Conservation (phyloP, 148 eudicot species). For the Heliamphora exappendiculata region DNA sequence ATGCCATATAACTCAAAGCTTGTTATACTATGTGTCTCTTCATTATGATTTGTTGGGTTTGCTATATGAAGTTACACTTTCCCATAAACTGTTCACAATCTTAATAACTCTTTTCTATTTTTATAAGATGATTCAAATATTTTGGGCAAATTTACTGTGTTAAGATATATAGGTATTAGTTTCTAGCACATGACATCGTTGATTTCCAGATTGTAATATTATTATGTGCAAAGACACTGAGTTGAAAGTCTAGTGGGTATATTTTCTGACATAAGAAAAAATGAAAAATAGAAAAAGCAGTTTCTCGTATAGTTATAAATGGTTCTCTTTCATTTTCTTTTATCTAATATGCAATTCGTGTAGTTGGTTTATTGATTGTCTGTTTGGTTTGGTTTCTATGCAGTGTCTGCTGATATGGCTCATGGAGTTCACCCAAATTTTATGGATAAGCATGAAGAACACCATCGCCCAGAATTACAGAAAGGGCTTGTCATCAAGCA, state of each 20-base stretch:
- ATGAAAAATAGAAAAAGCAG: not conserved
- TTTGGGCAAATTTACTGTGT: not conserved
- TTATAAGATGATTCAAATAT: no score
- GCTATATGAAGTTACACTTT: not conserved
- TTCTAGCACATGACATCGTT: not conserved
- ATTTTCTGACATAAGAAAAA: not conserved
- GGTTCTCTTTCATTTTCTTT: not conserved
- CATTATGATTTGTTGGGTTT: not conserved
- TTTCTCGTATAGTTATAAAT: not conserved
- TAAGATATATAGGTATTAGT: not conserved
- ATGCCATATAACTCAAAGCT: not conserved
- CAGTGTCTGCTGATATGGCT: conserved; percentile 99
- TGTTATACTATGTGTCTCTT: not conserved
- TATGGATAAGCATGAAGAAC: conserved; percentile 84
- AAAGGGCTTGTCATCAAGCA: conserved; percentile 95
- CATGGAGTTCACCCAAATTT: conserved; percentile 98
- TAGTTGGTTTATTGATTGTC: not conserved
- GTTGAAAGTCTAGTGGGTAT: not conserved
- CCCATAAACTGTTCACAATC: not conserved
- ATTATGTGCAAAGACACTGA: not conserved
- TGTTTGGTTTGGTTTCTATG: conserved; percentile 6
- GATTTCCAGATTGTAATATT: not conserved
- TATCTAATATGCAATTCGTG: not conserved
- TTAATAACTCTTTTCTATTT: not conserved
- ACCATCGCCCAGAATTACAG: conserved; percentile 84